A percentile compares a stretch with the other conserved stretches of the same genome.
These are phyloP conservation scores for Myrica gale DNA, from an alignment of 306 rosid species.

Conservation along the genomic window DNA sequence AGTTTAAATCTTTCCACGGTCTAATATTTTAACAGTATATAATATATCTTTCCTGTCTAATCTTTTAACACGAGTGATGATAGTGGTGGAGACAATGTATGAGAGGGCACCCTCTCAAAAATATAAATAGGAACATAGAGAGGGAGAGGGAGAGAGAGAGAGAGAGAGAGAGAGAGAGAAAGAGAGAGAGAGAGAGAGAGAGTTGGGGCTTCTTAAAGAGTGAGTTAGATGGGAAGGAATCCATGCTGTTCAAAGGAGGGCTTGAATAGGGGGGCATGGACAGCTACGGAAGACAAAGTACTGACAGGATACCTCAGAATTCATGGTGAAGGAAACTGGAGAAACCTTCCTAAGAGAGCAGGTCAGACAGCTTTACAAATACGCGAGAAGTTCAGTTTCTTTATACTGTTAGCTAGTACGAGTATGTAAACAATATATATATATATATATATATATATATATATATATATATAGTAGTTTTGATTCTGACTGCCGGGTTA, in stretches of 20 bases:
- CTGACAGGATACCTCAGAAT: constrained; percentile 33
- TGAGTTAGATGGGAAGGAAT: constrained; percentile 41
- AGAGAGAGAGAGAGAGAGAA: neutral
- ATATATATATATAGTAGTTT: too few relatives aligned
- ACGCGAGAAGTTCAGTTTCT: neutral
- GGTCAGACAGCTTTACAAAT: constrained; percentile 22
- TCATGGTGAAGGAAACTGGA: constrained; percentile 58
- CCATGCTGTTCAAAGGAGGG: constrained; percentile 49
- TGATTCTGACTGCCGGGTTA: too few relatives aligned
- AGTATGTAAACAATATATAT: too few relatives aligned
- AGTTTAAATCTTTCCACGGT: too few relatives aligned
- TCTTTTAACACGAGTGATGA: too few relatives aligned
- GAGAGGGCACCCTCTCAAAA: neutral
- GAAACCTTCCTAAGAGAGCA: constrained; percentile 47
- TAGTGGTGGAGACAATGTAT: too few relatives aligned
- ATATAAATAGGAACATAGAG: neutral
- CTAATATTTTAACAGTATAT: too few relatives aligned
- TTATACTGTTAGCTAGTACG: neutral
- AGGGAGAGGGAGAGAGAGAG: constrained; percentile 7
- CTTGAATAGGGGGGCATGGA: constrained; percentile 57
- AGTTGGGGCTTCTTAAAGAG: neutral
- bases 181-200: neutral
- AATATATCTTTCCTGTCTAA: too few relatives aligned
- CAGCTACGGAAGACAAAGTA: constrained; percentile 44
- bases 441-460: too few relatives aligned